Evolutionary conservation across 331 rosid species (phyloP), one percentile per base, ranked within the genome.

Genomic region (Malus hybrid): DNA sequence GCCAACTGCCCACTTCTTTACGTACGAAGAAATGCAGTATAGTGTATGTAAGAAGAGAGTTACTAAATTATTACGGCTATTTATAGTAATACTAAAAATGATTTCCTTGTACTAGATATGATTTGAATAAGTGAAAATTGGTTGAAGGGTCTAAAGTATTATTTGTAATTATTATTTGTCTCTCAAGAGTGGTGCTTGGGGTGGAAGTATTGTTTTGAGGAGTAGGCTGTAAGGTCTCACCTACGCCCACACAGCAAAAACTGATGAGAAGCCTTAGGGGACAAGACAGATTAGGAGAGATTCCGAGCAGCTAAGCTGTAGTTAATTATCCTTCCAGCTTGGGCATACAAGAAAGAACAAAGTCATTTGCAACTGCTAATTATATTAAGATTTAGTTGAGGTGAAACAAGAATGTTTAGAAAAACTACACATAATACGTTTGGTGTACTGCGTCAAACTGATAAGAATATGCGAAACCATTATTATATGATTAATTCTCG

Each of bases 211-310:
- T 79, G 82, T 80, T 78, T 78, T 20, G 67, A 70, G 92, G 92
- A 87, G 85, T 80, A 89, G 90, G 83, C 82, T 83, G 85, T 82
- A 84, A 81, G 87, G 76, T 86, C 86, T 84, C 81, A 87, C 87
- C 90, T 82, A 82, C 73, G 84, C 20, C 63, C 19, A 5, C 10
- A 20, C 65, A 18, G 8, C 20, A 18, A 67, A 66, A 63, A 63
- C 54, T 70, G 74, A 79, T 18, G 48, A 33, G 50, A 80, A 86
- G 67, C 65, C 90, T 81, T 91, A 59, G 76, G 61, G 82, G 76
- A 69, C 85, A 89, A 87, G 90, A 80, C 80, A 87, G 81, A 80
- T 89, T 87, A 73, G 89, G 88, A 80, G 88, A 76, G 86, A 84
- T 80, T 85, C 82, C 85, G 56, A 86, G 83, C 79, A 78, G 80